phyloP scores from a whole-genome alignment of 2,329 filamentous ascomycete species.

The Falciphora oryzae region DNA sequence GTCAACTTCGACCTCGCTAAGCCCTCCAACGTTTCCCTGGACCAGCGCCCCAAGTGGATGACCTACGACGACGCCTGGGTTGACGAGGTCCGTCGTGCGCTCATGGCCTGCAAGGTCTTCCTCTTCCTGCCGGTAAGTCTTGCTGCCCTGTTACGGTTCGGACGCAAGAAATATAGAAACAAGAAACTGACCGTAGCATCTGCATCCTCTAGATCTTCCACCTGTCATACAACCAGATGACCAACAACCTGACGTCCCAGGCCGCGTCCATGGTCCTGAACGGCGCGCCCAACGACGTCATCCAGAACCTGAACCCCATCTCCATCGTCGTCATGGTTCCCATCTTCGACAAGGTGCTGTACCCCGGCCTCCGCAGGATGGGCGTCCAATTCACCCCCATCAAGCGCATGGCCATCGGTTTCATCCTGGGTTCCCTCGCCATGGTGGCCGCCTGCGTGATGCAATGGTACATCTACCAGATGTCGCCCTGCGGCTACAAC shows the following conservation, averaged over 20 bases:
- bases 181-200: background rate
- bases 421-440: slow-evolving; percentile 55
- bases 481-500: slow-evolving; percentile 52
- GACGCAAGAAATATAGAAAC: slow-evolving; percentile 19
- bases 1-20: slow-evolving; percentile 60
- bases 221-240: slow-evolving; percentile 25
- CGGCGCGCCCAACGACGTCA: slow-evolving; percentile 70
- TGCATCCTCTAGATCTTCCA: slow-evolving; percentile 13
- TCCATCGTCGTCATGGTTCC: slow-evolving; percentile 70
- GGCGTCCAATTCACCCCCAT: slow-evolving; percentile 65
- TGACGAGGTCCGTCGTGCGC: slow-evolving; percentile 55
- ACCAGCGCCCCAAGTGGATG: slow-evolving; percentile 64
- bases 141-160: slow-evolving; percentile 39
- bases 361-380: slow-evolving; percentile 57
- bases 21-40: slow-evolving; percentile 47
- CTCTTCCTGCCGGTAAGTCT: slow-evolving; percentile 58
- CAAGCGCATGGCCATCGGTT: slow-evolving; percentile 67
- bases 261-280: slow-evolving; percentile 60
- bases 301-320: slow-evolving; percentile 69
- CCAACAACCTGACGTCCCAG: slow-evolving; percentile 57
- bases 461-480: slow-evolving; percentile 58
- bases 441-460: slow-evolving; percentile 51
- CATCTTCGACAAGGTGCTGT: slow-evolving; percentile 61
- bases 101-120: slow-evolving; percentile 64
- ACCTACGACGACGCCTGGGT: slow-evolving; percentile 25